Conservation (phyloP, 2,329 filamentous ascomycete genomes). For the Colletotrichum limetticola region DNA sequence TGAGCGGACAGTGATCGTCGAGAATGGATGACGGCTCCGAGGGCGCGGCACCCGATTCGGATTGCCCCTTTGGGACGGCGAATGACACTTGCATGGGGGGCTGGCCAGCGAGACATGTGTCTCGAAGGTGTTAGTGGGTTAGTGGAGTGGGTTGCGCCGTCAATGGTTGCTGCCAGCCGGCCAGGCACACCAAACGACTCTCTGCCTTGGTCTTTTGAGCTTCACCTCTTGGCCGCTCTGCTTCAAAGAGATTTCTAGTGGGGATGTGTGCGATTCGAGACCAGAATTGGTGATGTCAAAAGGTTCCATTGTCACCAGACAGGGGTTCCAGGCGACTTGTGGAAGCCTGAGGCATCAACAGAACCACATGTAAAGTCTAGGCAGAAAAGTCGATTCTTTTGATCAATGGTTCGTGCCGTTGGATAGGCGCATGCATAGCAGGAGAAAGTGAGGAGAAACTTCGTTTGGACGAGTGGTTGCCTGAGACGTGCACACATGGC, state of each 20-base stretch:
- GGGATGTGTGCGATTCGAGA: constrained; percentile 19
- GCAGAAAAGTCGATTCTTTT: background rate
- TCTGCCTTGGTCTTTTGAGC: constrained; percentile 21
- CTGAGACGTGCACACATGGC: background rate
- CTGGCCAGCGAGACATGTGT: background rate
- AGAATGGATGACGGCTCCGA: constrained; percentile 31
- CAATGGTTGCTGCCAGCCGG: constrained; percentile 10
- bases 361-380: background rate
- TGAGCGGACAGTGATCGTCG: background rate
- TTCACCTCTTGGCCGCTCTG: background rate
- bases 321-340: constrained; percentile 6
- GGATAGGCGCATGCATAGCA: background rate
- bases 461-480: background rate
- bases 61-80: constrained; percentile 26
- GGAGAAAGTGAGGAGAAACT: background rate
- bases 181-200: constrained; percentile 14
- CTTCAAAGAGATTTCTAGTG: constrained; percentile 6
- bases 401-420: constrained; percentile 6
- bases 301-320: constrained; percentile 21
- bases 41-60: constrained; percentile 27
- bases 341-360: constrained; percentile 4
- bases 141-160: constrained; percentile 25
- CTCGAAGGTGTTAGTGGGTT: constrained; percentile 9
- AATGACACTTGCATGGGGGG: constrained; percentile 27
- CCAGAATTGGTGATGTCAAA: constrained; percentile 29